These are phyloP conservation scores for Piromyces finnis DNA, from an alignment of 192 early-diverging fungal genomes.

Conservation along the genomic window DNA sequence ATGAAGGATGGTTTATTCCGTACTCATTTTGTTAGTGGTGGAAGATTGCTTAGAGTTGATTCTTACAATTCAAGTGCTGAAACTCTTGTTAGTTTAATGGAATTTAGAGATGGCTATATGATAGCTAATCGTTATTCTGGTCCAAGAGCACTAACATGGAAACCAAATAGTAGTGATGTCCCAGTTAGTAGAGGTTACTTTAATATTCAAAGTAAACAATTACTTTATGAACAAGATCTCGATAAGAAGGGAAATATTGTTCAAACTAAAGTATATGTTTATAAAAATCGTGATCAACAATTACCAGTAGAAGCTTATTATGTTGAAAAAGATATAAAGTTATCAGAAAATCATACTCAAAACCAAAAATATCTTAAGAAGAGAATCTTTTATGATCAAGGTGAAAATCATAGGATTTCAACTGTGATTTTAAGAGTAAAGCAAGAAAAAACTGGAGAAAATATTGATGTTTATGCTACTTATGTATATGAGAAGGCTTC, in stretches of 20 bases:
- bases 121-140: background rate
- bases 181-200: conserved; percentile 8
- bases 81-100: conserved; percentile 1
- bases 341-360: background rate
- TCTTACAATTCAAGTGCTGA: background rate
- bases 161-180: conserved; percentile 3
- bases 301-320: conserved; percentile 2
- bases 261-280: conserved; percentile 8
- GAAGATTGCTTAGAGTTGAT: background rate
- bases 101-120: background rate
- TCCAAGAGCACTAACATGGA: conserved; percentile 4
- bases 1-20: background rate
- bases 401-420: background rate
- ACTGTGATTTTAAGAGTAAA: background rate
- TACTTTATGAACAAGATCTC: conserved; percentile 9
- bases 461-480: background rate
- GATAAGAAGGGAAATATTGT: background rate
- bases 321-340: background rate
- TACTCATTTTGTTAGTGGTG: background rate
- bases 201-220: background rate
- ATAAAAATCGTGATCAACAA: conserved; percentile 5
- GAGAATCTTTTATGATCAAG: background rate
- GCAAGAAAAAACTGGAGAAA: background rate
- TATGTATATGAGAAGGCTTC: background rate
- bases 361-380: background rate